A percentile compares a stretch with the other conserved stretches of the same genome.
Conservation (phyloP, 352 stramenopile species). For the Phytophthora pistaciae region DNA sequence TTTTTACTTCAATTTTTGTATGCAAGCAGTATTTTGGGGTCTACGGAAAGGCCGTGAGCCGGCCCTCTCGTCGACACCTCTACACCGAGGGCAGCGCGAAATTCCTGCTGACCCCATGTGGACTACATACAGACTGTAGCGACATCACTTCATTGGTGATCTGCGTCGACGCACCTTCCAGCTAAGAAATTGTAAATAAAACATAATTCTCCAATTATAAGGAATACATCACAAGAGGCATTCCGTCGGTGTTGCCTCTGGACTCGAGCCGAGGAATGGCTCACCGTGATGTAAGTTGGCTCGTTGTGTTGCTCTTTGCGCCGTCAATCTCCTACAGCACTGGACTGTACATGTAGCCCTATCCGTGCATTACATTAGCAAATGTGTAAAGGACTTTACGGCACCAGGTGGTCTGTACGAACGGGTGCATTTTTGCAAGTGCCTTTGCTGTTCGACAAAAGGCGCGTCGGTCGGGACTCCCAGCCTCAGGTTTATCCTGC, state of each 20-base stretch:
- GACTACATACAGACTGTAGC: not conserved
- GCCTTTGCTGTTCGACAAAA: conserved; percentile 16
- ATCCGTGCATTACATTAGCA: conserved; percentile 1
- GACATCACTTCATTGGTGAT: not conserved
- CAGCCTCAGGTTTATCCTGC: conserved; percentile 23
- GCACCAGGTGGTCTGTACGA: conserved; percentile 26
- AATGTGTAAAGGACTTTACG: conserved; percentile 24
- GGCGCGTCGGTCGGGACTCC: not conserved
- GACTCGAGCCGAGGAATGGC: not conserved
- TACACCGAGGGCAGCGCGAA: not conserved
- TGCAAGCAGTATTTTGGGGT: too few relatives aligned
- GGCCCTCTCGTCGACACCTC: not conserved
- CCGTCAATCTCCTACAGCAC: not conserved
- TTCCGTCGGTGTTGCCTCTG: not conserved
- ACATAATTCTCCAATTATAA: not conserved
- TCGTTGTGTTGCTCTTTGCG: not conserved
- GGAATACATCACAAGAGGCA: not conserved
- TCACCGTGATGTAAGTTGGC: not conserved
- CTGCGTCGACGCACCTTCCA: not conserved
- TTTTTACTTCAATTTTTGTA: too few relatives aligned
- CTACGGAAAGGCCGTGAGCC: too few relatives aligned
- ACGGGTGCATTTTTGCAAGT: not conserved
- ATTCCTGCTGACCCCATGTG: not conserved
- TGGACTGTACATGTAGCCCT: not conserved
- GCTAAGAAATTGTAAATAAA: not conserved